Conservation (phyloP, 192 early-diverging fungal genomes). For the Coemansia sp. region DNA sequence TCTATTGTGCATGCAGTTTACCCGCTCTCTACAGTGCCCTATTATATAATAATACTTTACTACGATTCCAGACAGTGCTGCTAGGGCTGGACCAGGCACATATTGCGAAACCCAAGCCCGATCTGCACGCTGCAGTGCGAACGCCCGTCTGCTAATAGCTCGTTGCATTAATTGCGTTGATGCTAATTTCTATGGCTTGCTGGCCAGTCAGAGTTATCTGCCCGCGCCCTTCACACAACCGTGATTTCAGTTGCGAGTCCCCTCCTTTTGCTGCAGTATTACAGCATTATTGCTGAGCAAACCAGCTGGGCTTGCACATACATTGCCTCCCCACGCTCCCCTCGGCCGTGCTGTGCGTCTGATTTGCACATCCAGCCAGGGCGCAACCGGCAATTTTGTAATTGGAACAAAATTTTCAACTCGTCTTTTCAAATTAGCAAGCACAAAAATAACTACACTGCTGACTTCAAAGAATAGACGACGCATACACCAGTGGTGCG, state of each 20-base stretch:
- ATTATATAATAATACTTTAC: neutral
- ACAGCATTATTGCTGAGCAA: neutral
- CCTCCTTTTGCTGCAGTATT: neutral
- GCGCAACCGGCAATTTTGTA: neutral
- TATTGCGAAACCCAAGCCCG: neutral
- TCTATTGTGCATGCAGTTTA: neutral
- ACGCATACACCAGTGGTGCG: neutral
- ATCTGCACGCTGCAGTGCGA: neutral
- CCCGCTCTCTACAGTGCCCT: neutral
- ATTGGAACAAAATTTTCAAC: neutral
- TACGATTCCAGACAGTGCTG: neutral
- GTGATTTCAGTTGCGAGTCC: no score
- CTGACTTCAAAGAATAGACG: neutral
- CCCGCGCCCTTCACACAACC: no score
- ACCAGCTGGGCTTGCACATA: neutral
- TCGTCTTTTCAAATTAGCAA: neutral
- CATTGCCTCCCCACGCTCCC: neutral
- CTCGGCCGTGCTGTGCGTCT: no score
- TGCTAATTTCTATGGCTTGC: no score
- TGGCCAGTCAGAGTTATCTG: no score
- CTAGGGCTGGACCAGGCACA: neutral
- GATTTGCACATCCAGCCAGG: no score
- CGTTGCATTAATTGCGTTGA: constrained; percentile 1
- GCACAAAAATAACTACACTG: neutral
- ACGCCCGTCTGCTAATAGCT: neutral